Conservation (phyloP, 225 moss, liverwort and hornwort genomes). For the Rhytidiadelphus loreus region DNA sequence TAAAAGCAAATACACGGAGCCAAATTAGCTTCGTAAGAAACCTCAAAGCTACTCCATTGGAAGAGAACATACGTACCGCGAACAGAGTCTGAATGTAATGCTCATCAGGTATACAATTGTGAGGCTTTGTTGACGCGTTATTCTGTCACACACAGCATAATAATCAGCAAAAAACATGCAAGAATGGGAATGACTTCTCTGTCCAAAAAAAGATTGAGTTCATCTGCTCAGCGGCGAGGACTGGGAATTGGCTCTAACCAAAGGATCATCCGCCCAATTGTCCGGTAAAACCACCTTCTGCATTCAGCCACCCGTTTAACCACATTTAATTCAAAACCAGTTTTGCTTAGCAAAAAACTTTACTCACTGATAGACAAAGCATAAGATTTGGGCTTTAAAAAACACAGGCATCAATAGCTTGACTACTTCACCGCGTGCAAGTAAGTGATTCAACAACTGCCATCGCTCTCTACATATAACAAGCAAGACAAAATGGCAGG, state of each 20-base stretch:
- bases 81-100: conserved; percentile 89
- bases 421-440: not conserved
- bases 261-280: conserved; percentile 30
- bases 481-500: not conserved
- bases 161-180: not conserved
- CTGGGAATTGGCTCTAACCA: conserved; percentile 13
- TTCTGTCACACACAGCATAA: conserved; percentile 5
- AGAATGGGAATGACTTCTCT: not conserved
- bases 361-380: not conserved
- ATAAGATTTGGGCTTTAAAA: not conserved
- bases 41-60: not conserved
- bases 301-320: conserved; percentile 18
- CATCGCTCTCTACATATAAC: not conserved
- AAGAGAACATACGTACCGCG: conserved; percentile 46
- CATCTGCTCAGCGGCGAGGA: not conserved
- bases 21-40: not conserved
- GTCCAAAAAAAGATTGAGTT: not conserved
- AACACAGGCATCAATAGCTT: not conserved
- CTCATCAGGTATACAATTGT: conserved; percentile 96
- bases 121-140: conserved; percentile 51
- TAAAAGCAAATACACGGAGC: not conserved
- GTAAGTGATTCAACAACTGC: not conserved
- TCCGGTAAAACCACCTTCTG: conserved; percentile 44
- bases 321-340: conserved; percentile 5
- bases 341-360: not conserved